Percentiles rank a stretch among this genome's conserved stretches.
phyloP scores from a whole-genome alignment of 805 yeast species.

The Priceomyces fermenticarens region DNA sequence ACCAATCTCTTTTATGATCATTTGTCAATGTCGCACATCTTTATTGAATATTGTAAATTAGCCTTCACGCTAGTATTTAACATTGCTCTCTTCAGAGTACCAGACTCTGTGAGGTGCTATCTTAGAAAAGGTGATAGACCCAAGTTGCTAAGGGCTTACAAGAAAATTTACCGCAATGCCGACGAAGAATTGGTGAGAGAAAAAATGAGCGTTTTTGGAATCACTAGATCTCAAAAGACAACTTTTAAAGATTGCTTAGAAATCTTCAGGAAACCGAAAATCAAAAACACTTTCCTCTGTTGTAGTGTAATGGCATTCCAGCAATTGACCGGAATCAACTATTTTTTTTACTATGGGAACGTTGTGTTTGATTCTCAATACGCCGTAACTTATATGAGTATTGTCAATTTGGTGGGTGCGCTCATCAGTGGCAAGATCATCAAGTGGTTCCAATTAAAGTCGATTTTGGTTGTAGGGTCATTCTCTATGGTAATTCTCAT shows the following conservation, averaged over 20 bases:
- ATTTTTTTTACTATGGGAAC: conserved; percentile 29
- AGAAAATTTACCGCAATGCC: neutral
- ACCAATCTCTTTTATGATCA: conserved; percentile 5
- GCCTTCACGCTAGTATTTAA: conserved; percentile 4
- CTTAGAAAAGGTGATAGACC: neutral
- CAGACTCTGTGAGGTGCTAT: conserved; percentile 7
- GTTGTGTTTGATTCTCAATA: conserved; percentile 17
- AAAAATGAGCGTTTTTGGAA: neutral
- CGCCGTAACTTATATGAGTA: conserved; percentile 14
- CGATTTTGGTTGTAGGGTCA: conserved; percentile 12
- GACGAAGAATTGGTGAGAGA: conserved; percentile 3
- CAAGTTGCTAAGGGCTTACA: neutral
- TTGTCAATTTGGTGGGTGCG: conserved; percentile 19
- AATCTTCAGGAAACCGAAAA: neutral
- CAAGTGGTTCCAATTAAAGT: conserved; percentile 8
- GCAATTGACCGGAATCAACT: conserved; percentile 33
- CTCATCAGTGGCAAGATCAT: conserved; percentile 15
- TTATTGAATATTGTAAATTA: conserved; percentile 3
- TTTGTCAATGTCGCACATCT: neutral
- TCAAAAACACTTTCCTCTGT: conserved; percentile 13
- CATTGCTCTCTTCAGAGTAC: conserved; percentile 6
- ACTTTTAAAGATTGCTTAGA: no score
- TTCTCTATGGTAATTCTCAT: conserved; percentile 13
- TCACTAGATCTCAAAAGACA: neutral
- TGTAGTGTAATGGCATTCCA: conserved; percentile 27